Base-by-base conservation (phyloP, 495 filamentous ascomycete genomes). In the Parathielavia hyrcaniae region DNA sequence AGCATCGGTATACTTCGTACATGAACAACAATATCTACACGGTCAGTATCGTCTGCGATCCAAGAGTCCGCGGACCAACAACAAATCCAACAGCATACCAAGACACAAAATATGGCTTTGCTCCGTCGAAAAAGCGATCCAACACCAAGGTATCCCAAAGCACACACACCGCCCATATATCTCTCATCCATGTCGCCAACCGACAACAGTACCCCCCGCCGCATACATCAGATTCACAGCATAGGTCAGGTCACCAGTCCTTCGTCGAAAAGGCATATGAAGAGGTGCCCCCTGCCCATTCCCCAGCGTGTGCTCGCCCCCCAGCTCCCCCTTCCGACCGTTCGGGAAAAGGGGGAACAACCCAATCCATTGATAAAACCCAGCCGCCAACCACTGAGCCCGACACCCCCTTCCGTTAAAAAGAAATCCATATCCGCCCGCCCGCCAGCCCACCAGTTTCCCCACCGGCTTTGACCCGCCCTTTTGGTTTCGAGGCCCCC, bases 201-300 rank as follows among this genome's bases (percentile, higher is more conserved):
- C 12, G 46, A 49, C n/a, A 49, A 47, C 20, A 26, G 22, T 4
- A 45, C 8, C 43, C 43, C 8, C 43, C 43, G 8, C 20, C n/a
- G 19, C 17, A 23, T 45, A 45, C 38, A 40, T 3, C 38, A 2
- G 10, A 2, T 12, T 34, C n/a, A 5, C n/a, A 16, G 46, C 7
- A 13, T n/a, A 12, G 32, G 49, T 51, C 5, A n/a, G 13, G 36
- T 40, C 36, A n/a, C 43, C 50, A 8, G 40, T 40, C 35, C 50
- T 19, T 52, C 50, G 50, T 52, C 40, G 19, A n/a, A 40, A 36
- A 52, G 50, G 50, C 50, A 41, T 52, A 34, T 39, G 19, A 52
- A 52, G 19, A 12, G 26, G 16, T 52, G n/a, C n/a, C n/a, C n/a
- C n/a, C n/a, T n/a, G n/a, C n/a, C n/a, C 50, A 23, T 52, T 11